A percentile compares a stretch with the other conserved stretches of the same genome.
These are phyloP conservation scores for Aspergillus sp. DNA, from an alignment of 2,329 filamentous ascomycete genomes.

Conservation along the genomic window DNA sequence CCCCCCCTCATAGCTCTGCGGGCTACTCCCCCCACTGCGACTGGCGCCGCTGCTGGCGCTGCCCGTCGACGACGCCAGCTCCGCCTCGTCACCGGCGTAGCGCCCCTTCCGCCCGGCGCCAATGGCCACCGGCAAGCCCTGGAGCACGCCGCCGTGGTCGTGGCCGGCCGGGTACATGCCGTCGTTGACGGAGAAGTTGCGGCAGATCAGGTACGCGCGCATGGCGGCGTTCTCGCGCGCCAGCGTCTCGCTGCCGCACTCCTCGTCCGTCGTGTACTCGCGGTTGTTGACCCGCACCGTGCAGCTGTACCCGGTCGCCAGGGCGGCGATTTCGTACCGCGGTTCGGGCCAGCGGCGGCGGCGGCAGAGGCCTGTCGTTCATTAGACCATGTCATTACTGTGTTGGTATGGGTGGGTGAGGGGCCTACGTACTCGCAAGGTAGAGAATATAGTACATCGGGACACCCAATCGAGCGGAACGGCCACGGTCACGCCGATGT, in stretches of 20 bases:
- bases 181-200: slow-evolving; percentile 95
- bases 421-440: slow-evolving; percentile 65
- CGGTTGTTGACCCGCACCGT: slow-evolving; percentile 93
- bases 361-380: slow-evolving; percentile 79
- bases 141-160: slow-evolving; percentile 55
- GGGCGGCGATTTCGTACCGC: slow-evolving; percentile 78
- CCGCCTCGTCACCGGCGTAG: slow-evolving; percentile 46
- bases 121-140: slow-evolving; percentile 64
- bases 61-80: slow-evolving; percentile 35
- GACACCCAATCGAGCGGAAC: slow-evolving; percentile 20
- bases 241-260: slow-evolving; percentile 76
- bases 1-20: slow-evolving; percentile 35
- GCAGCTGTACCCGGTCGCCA: slow-evolving; percentile 76
- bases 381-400: slow-evolving; percentile 43
- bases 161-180: slow-evolving; percentile 71
- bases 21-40: slow-evolving; percentile 57
- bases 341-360: slow-evolving; percentile 93
- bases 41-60: slow-evolving; percentile 40
- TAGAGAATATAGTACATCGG: slow-evolving; percentile 60
- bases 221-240: slow-evolving; percentile 93
- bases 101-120: slow-evolving; percentile 56
- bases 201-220: slow-evolving; percentile 95
- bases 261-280: slow-evolving; percentile 88
- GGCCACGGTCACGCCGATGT: slow-evolving; percentile 21
- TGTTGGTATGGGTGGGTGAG: slow-evolving; percentile 8